A percentile compares a stretch with the other conserved stretches of the same genome.
phyloP scores from a whole-genome alignment of 768 basidiomycete species.

The Ephemerocybe angulata region DNA sequence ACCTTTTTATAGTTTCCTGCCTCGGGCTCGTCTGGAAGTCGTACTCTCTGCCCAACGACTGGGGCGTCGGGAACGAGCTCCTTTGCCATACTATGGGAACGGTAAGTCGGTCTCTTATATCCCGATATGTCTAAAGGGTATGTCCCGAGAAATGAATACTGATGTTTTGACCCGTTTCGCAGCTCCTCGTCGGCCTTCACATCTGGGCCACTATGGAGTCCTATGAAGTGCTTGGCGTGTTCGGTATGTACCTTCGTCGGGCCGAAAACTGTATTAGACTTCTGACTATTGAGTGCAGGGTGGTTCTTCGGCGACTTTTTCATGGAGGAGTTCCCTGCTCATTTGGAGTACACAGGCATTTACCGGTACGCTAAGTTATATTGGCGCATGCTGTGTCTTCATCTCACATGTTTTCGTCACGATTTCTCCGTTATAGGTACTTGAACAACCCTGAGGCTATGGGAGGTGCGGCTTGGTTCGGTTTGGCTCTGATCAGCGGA shows the following conservation, averaged over 20 bases:
- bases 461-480: constrained; percentile 95
- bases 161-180: constrained; percentile 7
- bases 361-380: constrained; percentile 58
- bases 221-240: constrained; percentile 89
- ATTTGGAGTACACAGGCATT: constrained; percentile 94
- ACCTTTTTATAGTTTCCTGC: constrained; percentile 63
- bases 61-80: constrained; percentile 85
- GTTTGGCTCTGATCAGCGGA: constrained; percentile 85
- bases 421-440: constrained; percentile 47
- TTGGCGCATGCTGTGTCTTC: not conserved
- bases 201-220: constrained; percentile 89
- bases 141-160: not conserved
- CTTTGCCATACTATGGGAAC: constrained; percentile 85
- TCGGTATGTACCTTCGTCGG: constrained; percentile 50
- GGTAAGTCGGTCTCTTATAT: constrained; percentile 43
- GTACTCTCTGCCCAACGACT: constrained; percentile 75
- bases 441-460: constrained; percentile 94
- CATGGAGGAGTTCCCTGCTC: constrained; percentile 87
- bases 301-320: constrained; percentile 99
- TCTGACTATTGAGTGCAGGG: constrained; percentile 40
- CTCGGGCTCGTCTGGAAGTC: constrained; percentile 86
- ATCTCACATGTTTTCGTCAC: not conserved
- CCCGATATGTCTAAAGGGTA: not conserved
- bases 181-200: constrained; percentile 85
- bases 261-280: not conserved